phyloP scores from a whole-genome alignment of 495 filamentous ascomycete genomes.

The Penicillium angulare region DNA sequence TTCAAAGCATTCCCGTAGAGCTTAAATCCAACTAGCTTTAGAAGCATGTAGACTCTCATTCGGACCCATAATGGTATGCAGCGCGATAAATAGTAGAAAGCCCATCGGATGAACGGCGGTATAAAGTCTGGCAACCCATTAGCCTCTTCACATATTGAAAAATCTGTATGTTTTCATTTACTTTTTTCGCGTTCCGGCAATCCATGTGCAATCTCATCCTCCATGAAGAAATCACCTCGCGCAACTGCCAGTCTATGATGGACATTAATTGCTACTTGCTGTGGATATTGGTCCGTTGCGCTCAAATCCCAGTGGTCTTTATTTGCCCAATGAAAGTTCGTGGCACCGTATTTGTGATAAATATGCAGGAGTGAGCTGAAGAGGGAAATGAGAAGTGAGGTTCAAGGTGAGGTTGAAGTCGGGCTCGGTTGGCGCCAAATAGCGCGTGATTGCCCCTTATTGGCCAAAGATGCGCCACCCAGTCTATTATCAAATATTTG shows the following conservation, averaged over 20 bases:
- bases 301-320: too few relatives aligned
- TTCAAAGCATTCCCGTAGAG: neutral
- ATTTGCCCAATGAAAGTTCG: too few relatives aligned
- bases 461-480: too few relatives aligned
- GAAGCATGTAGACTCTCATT: neutral
- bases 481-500: too few relatives aligned
- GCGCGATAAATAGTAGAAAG: neutral
- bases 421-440: too few relatives aligned
- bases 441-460: too few relatives aligned
- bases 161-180: neutral
- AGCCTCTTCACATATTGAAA: neutral
- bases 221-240: neutral
- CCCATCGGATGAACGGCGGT: neutral
- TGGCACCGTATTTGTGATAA: neutral
- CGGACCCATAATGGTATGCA: neutral
- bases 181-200: neutral
- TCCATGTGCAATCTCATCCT: neutral
- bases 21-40: neutral
- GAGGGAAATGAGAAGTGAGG: too few relatives aligned
- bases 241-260: too few relatives aligned
- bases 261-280: too few relatives aligned
- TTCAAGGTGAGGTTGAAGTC: too few relatives aligned
- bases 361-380: too few relatives aligned
- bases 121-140: neutral
- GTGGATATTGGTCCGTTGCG: too few relatives aligned